Evolutionary conservation across 176 grass and related monocot genomes (phyloP).

Genomic region (Chloris gayana): DNA sequence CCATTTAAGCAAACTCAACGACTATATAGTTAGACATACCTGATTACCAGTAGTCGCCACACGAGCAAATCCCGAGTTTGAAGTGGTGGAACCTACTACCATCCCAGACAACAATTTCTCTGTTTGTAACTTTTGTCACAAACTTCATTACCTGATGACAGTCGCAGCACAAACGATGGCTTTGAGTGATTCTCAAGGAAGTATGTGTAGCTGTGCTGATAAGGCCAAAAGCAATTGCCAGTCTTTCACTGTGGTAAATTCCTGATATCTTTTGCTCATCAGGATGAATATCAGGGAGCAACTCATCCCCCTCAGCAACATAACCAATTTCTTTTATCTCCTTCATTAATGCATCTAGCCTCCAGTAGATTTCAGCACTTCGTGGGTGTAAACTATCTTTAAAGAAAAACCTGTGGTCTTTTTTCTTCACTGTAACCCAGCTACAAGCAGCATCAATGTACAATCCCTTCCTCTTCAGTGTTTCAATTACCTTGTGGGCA

Average conservation of each 20-base stretch:
- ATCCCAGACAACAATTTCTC: conserved; percentile 80
- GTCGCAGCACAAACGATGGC: conserved; percentile 66
- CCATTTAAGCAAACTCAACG: conserved; percentile 16
- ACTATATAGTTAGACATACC: conserved; percentile 41
- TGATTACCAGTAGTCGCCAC: conserved; percentile 84
- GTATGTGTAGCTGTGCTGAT: conserved; percentile 58
- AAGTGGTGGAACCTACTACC: conserved; percentile 92
- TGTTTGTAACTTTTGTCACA: conserved; percentile 53
- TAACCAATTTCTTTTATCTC: conserved; percentile 58
- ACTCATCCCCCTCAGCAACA: conserved; percentile 50
- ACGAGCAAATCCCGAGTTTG: conserved; percentile 78
- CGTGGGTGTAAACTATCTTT: conserved; percentile 65
- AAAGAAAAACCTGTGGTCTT: conserved; percentile 66
- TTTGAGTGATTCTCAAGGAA: conserved; percentile 66
- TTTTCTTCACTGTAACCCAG: conserved; percentile 88
- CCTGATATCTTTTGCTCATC: conserved; percentile 43
- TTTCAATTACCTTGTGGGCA: conserved; percentile 50
- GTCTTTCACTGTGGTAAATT: conserved; percentile 70
- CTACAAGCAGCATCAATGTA: conserved; percentile 58
- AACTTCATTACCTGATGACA: conserved; percentile 75
- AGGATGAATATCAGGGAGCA: conserved; percentile 69
- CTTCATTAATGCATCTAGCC: conserved; percentile 59
- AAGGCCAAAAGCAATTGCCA: conserved; percentile 84
- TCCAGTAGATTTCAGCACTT: conserved; percentile 64
- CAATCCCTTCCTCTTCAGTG: conserved; percentile 58